These are phyloP conservation scores for Erigeron canadensis DNA, from an alignment of 129 eudicot genomes.

Conservation along the genomic window DNA sequence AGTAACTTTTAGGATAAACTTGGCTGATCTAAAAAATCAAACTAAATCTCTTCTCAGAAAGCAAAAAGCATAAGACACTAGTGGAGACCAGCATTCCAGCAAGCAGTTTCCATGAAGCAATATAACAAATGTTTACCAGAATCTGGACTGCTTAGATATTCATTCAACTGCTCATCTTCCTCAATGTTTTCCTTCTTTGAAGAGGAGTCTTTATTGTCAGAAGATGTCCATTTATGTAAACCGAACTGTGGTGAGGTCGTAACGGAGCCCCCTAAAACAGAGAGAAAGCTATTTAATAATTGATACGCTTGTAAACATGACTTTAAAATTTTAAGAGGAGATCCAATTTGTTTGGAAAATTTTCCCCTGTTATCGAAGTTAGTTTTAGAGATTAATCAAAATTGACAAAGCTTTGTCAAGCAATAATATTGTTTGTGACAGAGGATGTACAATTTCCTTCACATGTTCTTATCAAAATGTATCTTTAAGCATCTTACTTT, in stretches of 20 bases:
- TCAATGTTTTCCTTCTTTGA: conserved; percentile 41
- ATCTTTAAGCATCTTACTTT: conserved; percentile 1
- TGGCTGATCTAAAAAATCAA: neutral
- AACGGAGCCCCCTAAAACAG: conserved; percentile 33
- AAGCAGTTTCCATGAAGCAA: no score
- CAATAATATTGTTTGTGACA: neutral
- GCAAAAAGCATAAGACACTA: neutral
- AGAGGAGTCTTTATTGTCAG: conserved; percentile 30
- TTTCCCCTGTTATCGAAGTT: neutral
- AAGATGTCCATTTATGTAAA: conserved; percentile 68
- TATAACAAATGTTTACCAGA: conserved; percentile 33
- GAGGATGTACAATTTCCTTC: conserved; percentile 8
- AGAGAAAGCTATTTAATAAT: conserved; percentile 12
- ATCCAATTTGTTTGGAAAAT: neutral
- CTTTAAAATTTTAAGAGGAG: neutral
- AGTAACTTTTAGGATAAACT: no score
- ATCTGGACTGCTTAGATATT: conserved; percentile 32
- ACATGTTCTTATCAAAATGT: neutral
- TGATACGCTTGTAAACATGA: neutral
- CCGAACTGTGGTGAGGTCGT: conserved; percentile 49
- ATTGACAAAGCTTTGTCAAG: conserved; percentile 1
- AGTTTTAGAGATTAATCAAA: neutral
- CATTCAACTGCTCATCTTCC: conserved; percentile 40
- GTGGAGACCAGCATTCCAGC: neutral
- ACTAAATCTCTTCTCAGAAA: neutral